A percentile compares a stretch with the other conserved stretches of the same genome.
Conservation (phyloP, 257 asterid species). For the Sherardia arvensis region DNA sequence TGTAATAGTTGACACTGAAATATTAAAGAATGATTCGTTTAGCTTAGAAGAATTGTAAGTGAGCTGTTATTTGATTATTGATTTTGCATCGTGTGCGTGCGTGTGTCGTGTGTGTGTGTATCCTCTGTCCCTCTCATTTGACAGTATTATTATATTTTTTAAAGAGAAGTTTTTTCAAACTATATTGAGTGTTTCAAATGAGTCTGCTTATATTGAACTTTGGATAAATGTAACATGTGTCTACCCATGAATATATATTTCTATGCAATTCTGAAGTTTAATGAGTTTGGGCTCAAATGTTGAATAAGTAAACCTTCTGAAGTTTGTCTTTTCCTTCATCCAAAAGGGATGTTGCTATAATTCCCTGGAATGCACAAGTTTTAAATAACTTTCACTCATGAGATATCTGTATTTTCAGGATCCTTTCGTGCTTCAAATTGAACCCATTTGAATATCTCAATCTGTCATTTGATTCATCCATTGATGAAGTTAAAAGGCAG, state of each 20-base stretch:
- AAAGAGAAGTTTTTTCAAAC: background rate
- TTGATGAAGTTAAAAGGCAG: constrained; percentile 73
- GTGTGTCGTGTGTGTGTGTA: too few relatives aligned
- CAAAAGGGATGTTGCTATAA: too few relatives aligned
- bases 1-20: too few relatives aligned
- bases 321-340: too few relatives aligned
- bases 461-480: constrained; percentile 66
- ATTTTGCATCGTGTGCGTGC: too few relatives aligned
- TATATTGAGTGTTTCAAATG: background rate
- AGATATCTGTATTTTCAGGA: constrained; percentile 36
- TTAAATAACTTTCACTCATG: too few relatives aligned
- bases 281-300: background rate
- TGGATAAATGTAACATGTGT: background rate
- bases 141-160: too few relatives aligned
- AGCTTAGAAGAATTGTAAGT: background rate
- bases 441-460: constrained; percentile 92
- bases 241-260: too few relatives aligned
- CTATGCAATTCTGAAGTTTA: background rate
- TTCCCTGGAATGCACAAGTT: too few relatives aligned
- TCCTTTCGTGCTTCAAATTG: constrained; percentile 94
- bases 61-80: background rate
- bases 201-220: background rate
- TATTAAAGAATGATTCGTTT: background rate
- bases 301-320: too few relatives aligned
- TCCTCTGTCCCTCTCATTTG: background rate